phyloP scores from a whole-genome alignment of 1,139 yeast species.

The Taiozyma sp. region DNA sequence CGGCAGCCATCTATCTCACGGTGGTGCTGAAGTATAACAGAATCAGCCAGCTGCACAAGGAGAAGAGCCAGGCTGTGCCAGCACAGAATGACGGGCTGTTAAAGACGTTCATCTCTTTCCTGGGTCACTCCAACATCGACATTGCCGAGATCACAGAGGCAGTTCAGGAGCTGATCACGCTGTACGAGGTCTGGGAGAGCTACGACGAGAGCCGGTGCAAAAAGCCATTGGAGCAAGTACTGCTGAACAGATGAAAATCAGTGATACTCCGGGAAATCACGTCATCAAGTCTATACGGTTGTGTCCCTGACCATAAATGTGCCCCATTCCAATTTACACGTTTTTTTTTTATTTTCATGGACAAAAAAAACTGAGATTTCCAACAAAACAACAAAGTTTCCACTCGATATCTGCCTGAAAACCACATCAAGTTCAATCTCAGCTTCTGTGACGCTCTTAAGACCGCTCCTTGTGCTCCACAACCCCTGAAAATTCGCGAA shows the following conservation, averaged over 20 bases:
- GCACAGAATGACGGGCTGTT: conserved; percentile 3
- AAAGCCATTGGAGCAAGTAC: conserved; percentile 23
- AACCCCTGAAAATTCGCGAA: background rate
- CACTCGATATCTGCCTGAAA: background rate
- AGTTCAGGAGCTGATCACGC: conserved; percentile 72
- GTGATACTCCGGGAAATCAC: background rate
- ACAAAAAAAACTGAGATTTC: background rate
- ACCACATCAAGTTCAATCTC: background rate
- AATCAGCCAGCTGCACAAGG: conserved; percentile 15
- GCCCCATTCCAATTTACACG: background rate
- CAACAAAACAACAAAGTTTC: background rate
- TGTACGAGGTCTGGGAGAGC: conserved; percentile 81
- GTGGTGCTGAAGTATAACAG: conserved; percentile 49
- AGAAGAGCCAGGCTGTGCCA: conserved; percentile 4
- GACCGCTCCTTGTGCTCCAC: background rate
- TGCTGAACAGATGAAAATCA: conserved; percentile 14
- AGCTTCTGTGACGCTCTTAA: background rate
- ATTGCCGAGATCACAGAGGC: conserved; percentile 74
- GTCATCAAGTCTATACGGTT: background rate
- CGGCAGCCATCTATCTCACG: conserved; percentile 74
- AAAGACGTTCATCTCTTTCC: conserved; percentile 49
- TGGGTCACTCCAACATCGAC: conserved; percentile 74
- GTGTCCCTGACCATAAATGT: background rate
- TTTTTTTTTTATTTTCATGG: background rate
- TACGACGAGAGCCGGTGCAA: conserved; percentile 56